Evolutionary conservation across 1,139 yeast species (phyloP), one percentile per base, ranked within the genome.

Genomic region (Zygoascus meyerae): DNA sequence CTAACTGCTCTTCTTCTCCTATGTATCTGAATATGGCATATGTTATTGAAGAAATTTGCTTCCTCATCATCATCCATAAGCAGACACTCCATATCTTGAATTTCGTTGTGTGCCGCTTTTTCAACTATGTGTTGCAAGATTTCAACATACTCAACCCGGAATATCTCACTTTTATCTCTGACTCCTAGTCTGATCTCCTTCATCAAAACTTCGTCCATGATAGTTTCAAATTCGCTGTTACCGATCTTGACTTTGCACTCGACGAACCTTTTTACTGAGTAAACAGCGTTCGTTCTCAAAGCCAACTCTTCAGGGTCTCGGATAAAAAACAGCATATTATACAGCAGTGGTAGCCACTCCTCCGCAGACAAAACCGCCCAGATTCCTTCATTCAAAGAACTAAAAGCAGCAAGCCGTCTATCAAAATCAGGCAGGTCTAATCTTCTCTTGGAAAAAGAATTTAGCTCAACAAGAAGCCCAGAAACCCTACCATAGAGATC

Each of bases 1-100:
- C 79, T 75, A 21, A 92, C 73, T 0, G 97, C 95, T 58, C 87
- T 75, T 62, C 84, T 89, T 58, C 97, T 83, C 66, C 95, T 79
- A 59, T 84, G 90, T 17, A 83, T 62, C 67, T 94, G 98, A 44
- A 92, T 81, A 62, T 92, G 97, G 52, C 76, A 76, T 38, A 94
- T 73, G 59, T 89, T 89, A 49, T 72, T 69, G 69, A 92, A 92
- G 61, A 92, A 89, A 62, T 86, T 82, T 1, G 89, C 84, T 58
- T 87, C 96, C 41, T 83, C 95, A 57, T 87, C 95, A 37, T 81
- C 82, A 42, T 74, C 74, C 56, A 72, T 75, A 1, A 83, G 67
- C 43, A 92, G 69, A 1, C 77, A 72, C 49, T 76, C 75, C 90
- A 89, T 74, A 55, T 86, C 95, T 21, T 71, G 70, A 40, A 87